These are phyloP conservation scores for Prunus dulcis DNA, from an alignment of 306 rosid genomes.

Conservation along the genomic window DNA sequence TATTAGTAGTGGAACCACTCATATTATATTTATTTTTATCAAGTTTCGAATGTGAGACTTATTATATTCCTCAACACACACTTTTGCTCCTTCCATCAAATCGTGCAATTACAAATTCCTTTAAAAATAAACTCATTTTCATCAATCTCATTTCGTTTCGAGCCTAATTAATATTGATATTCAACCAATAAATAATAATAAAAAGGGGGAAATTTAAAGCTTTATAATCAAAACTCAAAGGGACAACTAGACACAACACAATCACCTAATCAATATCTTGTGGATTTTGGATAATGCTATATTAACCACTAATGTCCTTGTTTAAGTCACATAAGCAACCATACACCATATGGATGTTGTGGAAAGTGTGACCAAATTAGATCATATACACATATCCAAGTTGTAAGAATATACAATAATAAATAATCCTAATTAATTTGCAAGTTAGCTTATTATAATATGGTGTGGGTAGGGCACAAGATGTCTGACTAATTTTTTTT, in stretches of 20 bases:
- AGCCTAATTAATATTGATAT: neutral
- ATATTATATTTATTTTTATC: no score
- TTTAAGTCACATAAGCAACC: neutral
- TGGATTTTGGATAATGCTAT: constrained; percentile 27
- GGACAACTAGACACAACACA: constrained; percentile 18
- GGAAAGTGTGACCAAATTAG: neutral
- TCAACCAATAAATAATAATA: neutral
- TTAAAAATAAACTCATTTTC: no score
- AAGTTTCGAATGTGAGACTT: no score
- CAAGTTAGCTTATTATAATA: neutral
- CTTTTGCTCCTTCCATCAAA: no score
- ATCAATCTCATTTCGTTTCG: neutral
- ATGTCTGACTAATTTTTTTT: neutral
- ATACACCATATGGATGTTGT: constrained; percentile 20
- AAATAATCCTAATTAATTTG: neutral
- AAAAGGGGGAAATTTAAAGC: neutral
- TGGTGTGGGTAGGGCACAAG: neutral
- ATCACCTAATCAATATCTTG: constrained; percentile 24
- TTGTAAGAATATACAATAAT: neutral
- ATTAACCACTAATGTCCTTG: constrained; percentile 3
- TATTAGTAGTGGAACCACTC: no score
- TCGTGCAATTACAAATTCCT: no score
- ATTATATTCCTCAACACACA: no score
- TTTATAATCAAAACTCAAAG: neutral
- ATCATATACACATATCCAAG: neutral